phyloP scores from a whole-genome alignment of 768 basidiomycete genomes.

The Neoboletus subvelutipes region DNA sequence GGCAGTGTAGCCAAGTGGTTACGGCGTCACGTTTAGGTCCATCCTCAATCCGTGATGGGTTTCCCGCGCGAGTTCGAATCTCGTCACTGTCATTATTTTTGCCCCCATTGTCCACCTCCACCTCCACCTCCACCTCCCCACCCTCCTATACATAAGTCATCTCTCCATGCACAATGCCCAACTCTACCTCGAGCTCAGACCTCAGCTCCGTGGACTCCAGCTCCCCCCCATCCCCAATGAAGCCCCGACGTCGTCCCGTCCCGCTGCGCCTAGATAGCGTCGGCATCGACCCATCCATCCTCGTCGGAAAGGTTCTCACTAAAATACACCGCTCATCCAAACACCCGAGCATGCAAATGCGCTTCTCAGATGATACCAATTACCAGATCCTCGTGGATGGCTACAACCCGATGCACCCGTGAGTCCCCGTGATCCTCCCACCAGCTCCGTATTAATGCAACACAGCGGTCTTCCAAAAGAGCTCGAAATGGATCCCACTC shows the following conservation, averaged over 20 bases:
- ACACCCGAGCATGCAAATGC: conserved; percentile 49
- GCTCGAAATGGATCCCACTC: conserved; percentile 50
- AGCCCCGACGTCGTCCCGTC: conserved; percentile 33
- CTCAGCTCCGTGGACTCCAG: conserved; percentile 8
- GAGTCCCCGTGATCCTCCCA: conserved; percentile 3
- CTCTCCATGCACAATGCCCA: conserved; percentile 8
- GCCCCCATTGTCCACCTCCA: conserved; percentile 14
- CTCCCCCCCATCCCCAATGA: conserved; percentile 26
- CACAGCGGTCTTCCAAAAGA: conserved; percentile 53
- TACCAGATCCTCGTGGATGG: conserved; percentile 61
- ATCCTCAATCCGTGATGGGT: conserved; percentile 50
- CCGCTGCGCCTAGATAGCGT: conserved; percentile 32
- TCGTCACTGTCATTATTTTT: conserved; percentile 49
- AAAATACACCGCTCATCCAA: conserved; percentile 39
- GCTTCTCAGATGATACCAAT: conserved; percentile 43
- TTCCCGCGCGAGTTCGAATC: conserved; percentile 61
- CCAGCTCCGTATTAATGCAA: background rate
- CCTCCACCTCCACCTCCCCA: background rate
- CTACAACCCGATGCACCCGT: conserved; percentile 53
- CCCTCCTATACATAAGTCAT: background rate
- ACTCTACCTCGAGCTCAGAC: conserved; percentile 5
- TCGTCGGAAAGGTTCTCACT: conserved; percentile 46
- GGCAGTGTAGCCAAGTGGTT: conserved; percentile 62
- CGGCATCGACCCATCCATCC: conserved; percentile 41
- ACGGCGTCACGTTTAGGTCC: conserved; percentile 58